phyloP scores from a whole-genome alignment of 2,329 filamentous ascomycete species.

The Lasiodiplodia sp. region DNA sequence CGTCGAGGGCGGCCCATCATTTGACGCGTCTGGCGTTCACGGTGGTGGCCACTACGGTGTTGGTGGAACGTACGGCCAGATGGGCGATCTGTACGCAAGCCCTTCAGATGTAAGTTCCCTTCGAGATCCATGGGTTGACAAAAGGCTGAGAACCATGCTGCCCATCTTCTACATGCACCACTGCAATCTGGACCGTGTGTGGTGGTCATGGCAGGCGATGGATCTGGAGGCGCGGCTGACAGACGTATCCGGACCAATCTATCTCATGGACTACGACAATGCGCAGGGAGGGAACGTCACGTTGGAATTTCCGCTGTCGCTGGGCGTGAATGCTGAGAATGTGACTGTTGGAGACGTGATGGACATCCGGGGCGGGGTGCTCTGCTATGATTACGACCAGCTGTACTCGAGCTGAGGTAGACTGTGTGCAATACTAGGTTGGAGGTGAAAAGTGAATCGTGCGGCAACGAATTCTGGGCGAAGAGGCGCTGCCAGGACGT shows the following conservation, averaged over 20 bases:
- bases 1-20: conserved; percentile 33
- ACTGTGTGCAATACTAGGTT: background rate
- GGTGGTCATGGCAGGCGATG: conserved; percentile 60
- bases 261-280: conserved; percentile 30
- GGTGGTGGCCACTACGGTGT: conserved; percentile 57
- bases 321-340: conserved; percentile 28
- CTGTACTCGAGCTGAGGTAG: background rate
- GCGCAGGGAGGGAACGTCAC: conserved; percentile 25
- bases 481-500: background rate
- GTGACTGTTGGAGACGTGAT: conserved; percentile 27
- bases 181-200: conserved; percentile 56
- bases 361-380: conserved; percentile 29
- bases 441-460: background rate
- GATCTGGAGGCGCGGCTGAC: conserved; percentile 45
- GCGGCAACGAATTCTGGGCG: background rate
- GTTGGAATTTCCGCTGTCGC: conserved; percentile 21
- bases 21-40: conserved; percentile 53
- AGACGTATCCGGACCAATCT: conserved; percentile 32
- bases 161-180: conserved; percentile 53
- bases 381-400: conserved; percentile 30
- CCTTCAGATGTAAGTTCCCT: background rate
- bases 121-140: conserved; percentile 44
- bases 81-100: conserved; percentile 22
- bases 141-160: conserved; percentile 55
- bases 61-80: conserved; percentile 33